phyloP scores from a whole-genome alignment of 129 eudicot genomes.

The Chrysanthemum makinoi region DNA sequence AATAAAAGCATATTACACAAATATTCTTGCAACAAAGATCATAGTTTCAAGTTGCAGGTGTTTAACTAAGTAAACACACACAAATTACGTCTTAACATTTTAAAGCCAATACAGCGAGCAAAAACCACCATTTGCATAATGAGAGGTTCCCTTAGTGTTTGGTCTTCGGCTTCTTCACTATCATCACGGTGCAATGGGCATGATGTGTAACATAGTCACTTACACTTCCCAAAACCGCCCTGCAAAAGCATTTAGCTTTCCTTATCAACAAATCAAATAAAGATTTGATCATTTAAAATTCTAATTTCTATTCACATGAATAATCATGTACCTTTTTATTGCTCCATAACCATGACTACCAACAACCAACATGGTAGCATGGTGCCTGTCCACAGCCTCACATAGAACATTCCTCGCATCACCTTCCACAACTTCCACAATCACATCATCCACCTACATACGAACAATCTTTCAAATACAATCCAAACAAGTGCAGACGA shows the following conservation, averaged over 20 bases:
- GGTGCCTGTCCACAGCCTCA: constrained; percentile 79
- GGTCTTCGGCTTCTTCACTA: constrained; percentile 82
- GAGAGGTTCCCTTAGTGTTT: constrained; percentile 39
- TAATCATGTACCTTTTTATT: constrained; percentile 56
- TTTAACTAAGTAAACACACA: constrained; percentile 3
- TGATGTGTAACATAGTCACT: constrained; percentile 91
- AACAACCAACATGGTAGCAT: constrained; percentile 76
- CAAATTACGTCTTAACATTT: constrained; percentile 11
- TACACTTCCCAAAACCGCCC: constrained; percentile 95
- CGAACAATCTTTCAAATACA: neutral
- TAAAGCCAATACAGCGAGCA: neutral
- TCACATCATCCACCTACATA: constrained; percentile 58
- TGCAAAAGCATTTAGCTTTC: constrained; percentile 27
- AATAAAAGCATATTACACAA: constrained; percentile 11
- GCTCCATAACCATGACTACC: constrained; percentile 97
- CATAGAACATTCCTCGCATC: constrained; percentile 87
- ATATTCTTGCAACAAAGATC: constrained; percentile 14
- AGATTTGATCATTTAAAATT: neutral
- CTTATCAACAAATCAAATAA: neutral
- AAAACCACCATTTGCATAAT: constrained; percentile 17
- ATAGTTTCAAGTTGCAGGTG: constrained; percentile 17
- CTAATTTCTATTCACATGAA: neutral
- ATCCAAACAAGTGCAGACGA: neutral
- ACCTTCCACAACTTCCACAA: constrained; percentile 64
- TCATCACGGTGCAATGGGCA: constrained; percentile 91